Evolutionary conservation across 2,329 filamentous ascomycete species (phyloP), one percentile per base, ranked within the genome.

Genomic region (Biscogniauxia sp.): DNA sequence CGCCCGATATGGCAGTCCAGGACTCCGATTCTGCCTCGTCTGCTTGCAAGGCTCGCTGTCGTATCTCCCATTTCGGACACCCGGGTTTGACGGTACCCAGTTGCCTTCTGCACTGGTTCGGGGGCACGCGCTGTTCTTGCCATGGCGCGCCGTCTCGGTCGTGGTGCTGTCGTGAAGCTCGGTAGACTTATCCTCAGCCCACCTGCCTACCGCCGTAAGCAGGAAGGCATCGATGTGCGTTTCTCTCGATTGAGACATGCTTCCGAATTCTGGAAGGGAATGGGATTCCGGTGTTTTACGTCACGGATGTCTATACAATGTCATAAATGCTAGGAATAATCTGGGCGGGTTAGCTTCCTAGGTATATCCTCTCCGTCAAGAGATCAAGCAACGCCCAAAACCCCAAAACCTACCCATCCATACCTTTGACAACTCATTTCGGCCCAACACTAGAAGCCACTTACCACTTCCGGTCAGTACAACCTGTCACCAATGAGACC

Each of bases 201-300:
- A 64, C 11, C 51, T 54, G 17, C 65, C 61, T 19, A 66, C 58
- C 37, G 56, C 61, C 15, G 53, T 54, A 53, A 57, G 63, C n/a
- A 64, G 54, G 37, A 58, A 54, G 32, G 59, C 54, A 17, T 56
- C 25, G n/a, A 60, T 55, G 23, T 28, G 32, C 11, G 25, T 15
- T 37, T 53, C 60, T 57, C 32, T 28, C 15, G 41, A 20, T 49
- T 50, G 20, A 49, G 19, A 25, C 41, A 58, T 53, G 11, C 20
- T 45, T 13, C 17, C 15, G 25, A 23, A 23, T 54, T 19, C 13
- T 20, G 26, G 6, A 51, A 20, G 51, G 8, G 5, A 37, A 20
- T 17, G 4, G 25, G 5, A 20, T 19, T 5, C 26, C 41, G 20
- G 20, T 19, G 11, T 17, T 55, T 20, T 11, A 41, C 55, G 56